Percentiles rank a stretch among this genome's conserved stretches.
phyloP scores from a whole-genome alignment of 148 eudicot genomes.

The Suaeda aralocaspica region DNA sequence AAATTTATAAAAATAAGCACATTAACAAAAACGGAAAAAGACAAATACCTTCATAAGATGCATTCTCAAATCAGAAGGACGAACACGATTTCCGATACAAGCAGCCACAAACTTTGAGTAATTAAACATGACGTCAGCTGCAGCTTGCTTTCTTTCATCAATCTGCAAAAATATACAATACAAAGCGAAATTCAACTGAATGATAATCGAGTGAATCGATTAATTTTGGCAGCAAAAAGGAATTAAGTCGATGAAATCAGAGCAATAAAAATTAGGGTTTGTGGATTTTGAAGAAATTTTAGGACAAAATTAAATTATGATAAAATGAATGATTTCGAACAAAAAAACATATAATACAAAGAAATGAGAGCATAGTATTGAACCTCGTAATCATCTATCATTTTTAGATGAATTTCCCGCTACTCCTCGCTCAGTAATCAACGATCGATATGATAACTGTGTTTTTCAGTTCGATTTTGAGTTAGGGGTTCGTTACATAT shows the following conservation, averaged over 20 bases:
- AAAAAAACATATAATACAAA: too few relatives aligned
- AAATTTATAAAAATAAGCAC: not conserved
- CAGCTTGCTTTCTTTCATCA: constrained; percentile 83
- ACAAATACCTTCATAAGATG: constrained; percentile 81
- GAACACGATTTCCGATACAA: constrained; percentile 71
- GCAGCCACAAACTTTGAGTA: constrained; percentile 73
- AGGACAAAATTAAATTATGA: not conserved
- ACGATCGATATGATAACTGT: too few relatives aligned
- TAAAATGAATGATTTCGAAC: not conserved
- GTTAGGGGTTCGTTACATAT: too few relatives aligned
- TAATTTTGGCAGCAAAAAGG: not conserved
- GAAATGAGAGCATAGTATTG: not conserved
- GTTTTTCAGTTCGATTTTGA: too few relatives aligned
- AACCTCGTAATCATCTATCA: constrained; percentile 38
- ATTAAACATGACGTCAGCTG: constrained; percentile 74
- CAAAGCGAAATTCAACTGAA: not conserved
- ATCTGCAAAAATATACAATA: constrained; percentile 30
- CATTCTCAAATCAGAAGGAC: constrained; percentile 78
- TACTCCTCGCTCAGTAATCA: too few relatives aligned
- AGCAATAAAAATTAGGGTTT: constrained; percentile 19
- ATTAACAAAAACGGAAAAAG: not conserved
- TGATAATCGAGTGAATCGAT: not conserved
- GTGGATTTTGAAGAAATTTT: not conserved
- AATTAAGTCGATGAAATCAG: not conserved
- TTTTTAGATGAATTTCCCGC: not conserved